These are phyloP conservation scores for Penicillium silybi DNA, from an alignment of 495 filamentous ascomycete species.

Conservation along the genomic window DNA sequence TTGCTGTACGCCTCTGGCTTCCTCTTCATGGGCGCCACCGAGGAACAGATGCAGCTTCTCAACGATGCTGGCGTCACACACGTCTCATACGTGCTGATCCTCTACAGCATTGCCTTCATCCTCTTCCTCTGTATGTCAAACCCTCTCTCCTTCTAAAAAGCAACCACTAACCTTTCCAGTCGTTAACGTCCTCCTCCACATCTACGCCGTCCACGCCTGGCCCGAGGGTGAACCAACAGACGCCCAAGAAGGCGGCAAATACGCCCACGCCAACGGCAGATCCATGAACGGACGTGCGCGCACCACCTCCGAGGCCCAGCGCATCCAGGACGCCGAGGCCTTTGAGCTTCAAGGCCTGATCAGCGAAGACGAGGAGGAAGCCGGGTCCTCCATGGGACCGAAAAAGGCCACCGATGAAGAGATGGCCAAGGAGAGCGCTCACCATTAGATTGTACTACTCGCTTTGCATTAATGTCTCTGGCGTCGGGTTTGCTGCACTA, in stretches of 20 bases:
- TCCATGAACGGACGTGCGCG: slow-evolving; percentile 55
- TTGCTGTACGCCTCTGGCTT: slow-evolving; percentile 91
- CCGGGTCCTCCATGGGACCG: slow-evolving; percentile 22
- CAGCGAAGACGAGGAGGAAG: slow-evolving; percentile 63
- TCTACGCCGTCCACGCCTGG: slow-evolving; percentile 68
- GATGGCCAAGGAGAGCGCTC: slow-evolving; percentile 27
- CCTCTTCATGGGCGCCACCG: slow-evolving; percentile 94
- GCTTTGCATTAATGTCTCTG: not conserved
- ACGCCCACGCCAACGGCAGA: slow-evolving; percentile 19
- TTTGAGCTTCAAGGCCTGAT: slow-evolving; percentile 91
- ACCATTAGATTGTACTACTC: not conserved
- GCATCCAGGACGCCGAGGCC: slow-evolving; percentile 70
- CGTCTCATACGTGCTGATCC: slow-evolving; percentile 84
- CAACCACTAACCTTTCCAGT: slow-evolving; percentile 37
- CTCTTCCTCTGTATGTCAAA: slow-evolving; percentile 72
- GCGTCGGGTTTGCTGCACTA: not conserved
- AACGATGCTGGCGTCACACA: slow-evolving; percentile 70
- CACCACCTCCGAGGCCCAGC: slow-evolving; percentile 46
- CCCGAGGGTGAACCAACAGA: slow-evolving; percentile 34
- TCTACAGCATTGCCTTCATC: slow-evolving; percentile 86
- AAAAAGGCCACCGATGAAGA: slow-evolving; percentile 37
- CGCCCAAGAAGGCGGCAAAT: slow-evolving; percentile 17
- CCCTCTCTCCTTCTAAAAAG: not conserved
- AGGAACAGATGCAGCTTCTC: slow-evolving; percentile 87
- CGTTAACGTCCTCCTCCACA: slow-evolving; percentile 73